phyloP scores from a whole-genome alignment of 2,329 filamentous ascomycete species.

The Pseudohalonectria lignicola region DNA sequence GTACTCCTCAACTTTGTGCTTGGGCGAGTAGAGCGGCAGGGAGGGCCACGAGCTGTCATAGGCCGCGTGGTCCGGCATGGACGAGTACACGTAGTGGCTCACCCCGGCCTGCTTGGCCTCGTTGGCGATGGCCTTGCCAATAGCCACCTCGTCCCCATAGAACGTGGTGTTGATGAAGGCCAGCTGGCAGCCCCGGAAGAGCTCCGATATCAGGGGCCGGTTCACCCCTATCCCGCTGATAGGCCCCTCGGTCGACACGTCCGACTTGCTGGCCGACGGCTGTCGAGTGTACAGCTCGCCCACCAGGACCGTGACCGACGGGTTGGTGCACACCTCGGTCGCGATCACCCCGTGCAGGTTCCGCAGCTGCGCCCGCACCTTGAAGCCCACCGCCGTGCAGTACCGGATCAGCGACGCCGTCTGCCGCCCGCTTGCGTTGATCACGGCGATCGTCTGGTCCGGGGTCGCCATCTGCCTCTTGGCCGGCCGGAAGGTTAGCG shows the following conservation, averaged over 20 bases:
- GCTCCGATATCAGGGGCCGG: slow-evolving; percentile 57
- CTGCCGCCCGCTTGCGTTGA: slow-evolving; percentile 93
- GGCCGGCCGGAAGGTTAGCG: slow-evolving; percentile 46
- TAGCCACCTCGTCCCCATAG: slow-evolving; percentile 86
- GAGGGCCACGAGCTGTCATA: slow-evolving; percentile 70
- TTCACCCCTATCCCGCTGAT: slow-evolving; percentile 59
- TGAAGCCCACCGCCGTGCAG: slow-evolving; percentile 85
- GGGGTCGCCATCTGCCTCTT: slow-evolving; percentile 48
- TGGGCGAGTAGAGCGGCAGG: slow-evolving; percentile 82
- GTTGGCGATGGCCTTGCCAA: slow-evolving; percentile 80
- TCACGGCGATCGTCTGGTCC: slow-evolving; percentile 79
- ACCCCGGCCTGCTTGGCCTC: slow-evolving; percentile 77
- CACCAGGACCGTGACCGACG: slow-evolving; percentile 59
- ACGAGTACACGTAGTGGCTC: slow-evolving; percentile 90
- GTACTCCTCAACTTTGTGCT: slow-evolving; percentile 89
- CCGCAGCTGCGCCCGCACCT: slow-evolving; percentile 83
- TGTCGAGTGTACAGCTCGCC: slow-evolving; percentile 53
- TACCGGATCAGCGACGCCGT: slow-evolving; percentile 91
- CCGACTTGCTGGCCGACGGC: slow-evolving; percentile 32
- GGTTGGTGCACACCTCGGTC: slow-evolving; percentile 67
- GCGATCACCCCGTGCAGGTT: slow-evolving; percentile 81
- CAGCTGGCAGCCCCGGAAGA: slow-evolving; percentile 76
- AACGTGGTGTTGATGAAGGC: slow-evolving; percentile 98
- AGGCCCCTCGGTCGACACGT: slow-evolving; percentile 58
- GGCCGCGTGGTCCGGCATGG: slow-evolving; percentile 87